Evolutionary conservation across 2,329 filamentous ascomycete genomes (phyloP), one percentile per base, ranked within the genome.

Genomic region (Apiospora aurea): DNA sequence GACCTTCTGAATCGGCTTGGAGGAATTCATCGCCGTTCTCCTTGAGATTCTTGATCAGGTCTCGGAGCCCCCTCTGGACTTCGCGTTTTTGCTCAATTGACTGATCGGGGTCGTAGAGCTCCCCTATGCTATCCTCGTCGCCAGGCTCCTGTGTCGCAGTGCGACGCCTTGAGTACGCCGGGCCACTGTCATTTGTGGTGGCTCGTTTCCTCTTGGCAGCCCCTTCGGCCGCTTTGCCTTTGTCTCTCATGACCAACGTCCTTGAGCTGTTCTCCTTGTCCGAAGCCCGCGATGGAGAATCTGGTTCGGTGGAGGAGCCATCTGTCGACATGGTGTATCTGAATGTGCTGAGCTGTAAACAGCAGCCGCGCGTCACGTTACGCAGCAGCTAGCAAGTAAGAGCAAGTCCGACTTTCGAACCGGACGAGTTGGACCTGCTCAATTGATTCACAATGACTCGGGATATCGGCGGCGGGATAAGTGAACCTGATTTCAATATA

Each of bases 91-190:
- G 89, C 61, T 92, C 89, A 16, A 92, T 85, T 71, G 94, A 87
- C 79, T 98, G 96, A 73, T 97, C 91, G 0, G 95, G 95, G 78
- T 98, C 93, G 81, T 95, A 97, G 6, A 86, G 84, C 21, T 44
- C 47, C 26, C 73, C 74, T 4, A 75, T 72, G 34, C 75, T 76
- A 16, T 43, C 51, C 26, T 74, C 76, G 14, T 72, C 73, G 13
- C 73, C 76, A 18, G 78, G 76, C 53, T 80, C 79, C 2, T 71
- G 74, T 14, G 77, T 79, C 46, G 46, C 18, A n/a, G 47, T 47
- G 26, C 80, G 79, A n/a, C 78, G 79, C n/a, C 80, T 74, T 1
- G 79, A 79, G 43, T 51, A 74, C 5, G 75, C 74, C 16, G 76
- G 77, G 1, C 75, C 78, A n/a, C 74, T 69, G 29, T 78, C 79